These are phyloP conservation scores for Neurospora discreta DNA, from an alignment of 495 filamentous ascomycete genomes.

Conservation along the genomic window DNA sequence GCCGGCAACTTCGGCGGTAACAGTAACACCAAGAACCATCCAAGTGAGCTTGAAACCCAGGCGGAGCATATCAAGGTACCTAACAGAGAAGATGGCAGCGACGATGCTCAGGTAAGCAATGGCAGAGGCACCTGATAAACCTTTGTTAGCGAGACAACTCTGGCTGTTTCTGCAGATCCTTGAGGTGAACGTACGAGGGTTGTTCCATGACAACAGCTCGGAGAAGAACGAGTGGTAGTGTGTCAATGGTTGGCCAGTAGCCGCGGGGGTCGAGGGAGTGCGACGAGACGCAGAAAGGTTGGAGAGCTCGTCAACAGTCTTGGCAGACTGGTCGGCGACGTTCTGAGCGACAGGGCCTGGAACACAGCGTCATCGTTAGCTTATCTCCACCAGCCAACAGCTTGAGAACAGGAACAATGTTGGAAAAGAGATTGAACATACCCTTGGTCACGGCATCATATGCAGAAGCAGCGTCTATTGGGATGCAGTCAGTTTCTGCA, in stretches of 20 bases:
- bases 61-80: slow-evolving; percentile 80
- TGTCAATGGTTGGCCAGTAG: slow-evolving; percentile 80
- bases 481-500: slow-evolving; percentile 9
- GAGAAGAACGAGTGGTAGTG: slow-evolving; percentile 96
- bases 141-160: slow-evolving; percentile 37
- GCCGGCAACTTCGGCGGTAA: slow-evolving; percentile 64
- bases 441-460: slow-evolving; percentile 15
- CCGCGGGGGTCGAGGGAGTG: slow-evolving; percentile 55
- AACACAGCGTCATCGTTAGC: slow-evolving; percentile 12
- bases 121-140: slow-evolving; percentile 57
- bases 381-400: neutral
- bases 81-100: slow-evolving; percentile 73
- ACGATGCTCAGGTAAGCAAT: slow-evolving; percentile 69
- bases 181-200: slow-evolving; percentile 30
- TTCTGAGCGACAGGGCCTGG: slow-evolving; percentile 68
- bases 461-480: slow-evolving; percentile 31
- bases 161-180: slow-evolving; percentile 7
- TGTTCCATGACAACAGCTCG: slow-evolving; percentile 62
- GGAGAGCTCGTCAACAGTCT: slow-evolving; percentile 61
- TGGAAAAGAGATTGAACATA: neutral
- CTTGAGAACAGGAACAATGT: neutral
- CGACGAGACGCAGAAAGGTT: slow-evolving; percentile 62
- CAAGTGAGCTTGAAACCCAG: slow-evolving; percentile 82
- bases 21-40: slow-evolving; percentile 52
- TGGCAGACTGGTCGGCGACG: slow-evolving; percentile 59